These are phyloP conservation scores for Parmelia sp. DNA, from an alignment of 495 filamentous ascomycete genomes.

Conservation along the genomic window DNA sequence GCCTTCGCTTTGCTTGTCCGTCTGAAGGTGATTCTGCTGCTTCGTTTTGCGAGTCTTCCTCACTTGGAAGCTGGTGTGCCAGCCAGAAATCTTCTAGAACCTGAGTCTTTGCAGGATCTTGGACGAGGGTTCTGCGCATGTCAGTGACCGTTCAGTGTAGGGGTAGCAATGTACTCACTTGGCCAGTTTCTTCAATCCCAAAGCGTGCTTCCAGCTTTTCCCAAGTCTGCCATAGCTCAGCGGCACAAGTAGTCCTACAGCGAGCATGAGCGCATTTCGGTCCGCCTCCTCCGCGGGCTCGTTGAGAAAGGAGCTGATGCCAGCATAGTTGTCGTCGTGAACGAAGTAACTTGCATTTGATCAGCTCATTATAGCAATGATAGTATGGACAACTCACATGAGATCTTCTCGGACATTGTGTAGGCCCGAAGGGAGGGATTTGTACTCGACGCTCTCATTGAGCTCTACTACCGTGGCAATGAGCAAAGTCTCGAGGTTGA, in stretches of 20 bases:
- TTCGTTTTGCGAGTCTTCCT: conserved; percentile 31
- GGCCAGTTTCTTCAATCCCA: conserved; percentile 67
- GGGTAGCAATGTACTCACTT: conserved; percentile 41
- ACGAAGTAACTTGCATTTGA: conserved; percentile 66
- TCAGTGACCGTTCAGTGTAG: conserved; percentile 9
- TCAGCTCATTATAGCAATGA: conserved; percentile 1
- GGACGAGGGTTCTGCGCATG: conserved; percentile 42
- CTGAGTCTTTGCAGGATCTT: conserved; percentile 49
- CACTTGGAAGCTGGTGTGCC: conserved; percentile 49
- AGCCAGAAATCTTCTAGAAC: conserved; percentile 77
- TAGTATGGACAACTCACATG: conserved; percentile 47
- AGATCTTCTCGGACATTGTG: conserved; percentile 85
- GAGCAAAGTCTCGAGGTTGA: conserved; percentile 21
- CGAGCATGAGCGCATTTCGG: conserved; percentile 86
- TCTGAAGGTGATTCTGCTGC: conserved; percentile 19
- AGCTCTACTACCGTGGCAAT: conserved; percentile 56
- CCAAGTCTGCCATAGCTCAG: conserved; percentile 81
- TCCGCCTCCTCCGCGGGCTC: conserved; percentile 66
- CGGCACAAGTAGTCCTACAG: conserved; percentile 82
- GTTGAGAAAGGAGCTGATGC: conserved; percentile 89
- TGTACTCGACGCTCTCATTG: conserved; percentile 89
- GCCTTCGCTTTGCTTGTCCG: conserved; percentile 11
- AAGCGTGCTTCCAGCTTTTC: conserved; percentile 82
- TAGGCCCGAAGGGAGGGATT: conserved; percentile 84
- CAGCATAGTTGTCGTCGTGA: conserved; percentile 70